Evolutionary conservation across 2,329 filamentous ascomycete species (phyloP), one percentile per base, ranked within the genome.

Genomic region (Salinomyces thailandicus): DNA sequence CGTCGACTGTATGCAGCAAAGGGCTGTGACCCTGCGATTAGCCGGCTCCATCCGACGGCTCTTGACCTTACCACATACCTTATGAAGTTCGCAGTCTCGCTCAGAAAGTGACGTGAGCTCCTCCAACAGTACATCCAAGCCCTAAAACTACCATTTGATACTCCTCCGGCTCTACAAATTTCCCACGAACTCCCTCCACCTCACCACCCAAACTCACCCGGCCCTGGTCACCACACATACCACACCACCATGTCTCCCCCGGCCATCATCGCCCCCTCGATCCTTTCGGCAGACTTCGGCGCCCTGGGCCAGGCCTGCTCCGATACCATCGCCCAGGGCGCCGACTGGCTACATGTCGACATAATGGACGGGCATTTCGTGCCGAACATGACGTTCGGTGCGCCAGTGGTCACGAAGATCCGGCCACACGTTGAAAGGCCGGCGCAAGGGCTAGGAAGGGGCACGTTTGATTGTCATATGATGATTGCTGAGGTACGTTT

Each of bases 351-450:
- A 51, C 85, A 95, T 64, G 81, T 95, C 53, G 89, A 96, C 62
- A 95, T 95, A 60, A 87, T 93, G 89, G 91, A 98, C 62, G 91
- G 91, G 39, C 91, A 98, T 61, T 98, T 98, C 57, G 91, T 98
- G 28, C 91, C 91, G 35, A 98, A 98, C 67, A 86, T 98, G 62
- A 96, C 91, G 32, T 95, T 96, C 57, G 91, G 91, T 41, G 79
- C 89, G 14, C 87, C 89, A 4, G 86, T 98, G 24, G 91, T 98
- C 31, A 89, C 85, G 50, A 93, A 89, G 69, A 91, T 98, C 53
- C 79, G 91, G 45, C 71, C 75, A 31, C 83, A 94, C 54, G 87
- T 98, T 52, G 79, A 85, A 39, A 72, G 73, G 49, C 87, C 86
- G 3, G 69, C 70, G 27, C 67, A 72, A 35, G 72, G 72, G 20